Base-by-base conservation (phyloP, 83 land plant genomes). In the Diphasiastrum complanatum region DNA sequence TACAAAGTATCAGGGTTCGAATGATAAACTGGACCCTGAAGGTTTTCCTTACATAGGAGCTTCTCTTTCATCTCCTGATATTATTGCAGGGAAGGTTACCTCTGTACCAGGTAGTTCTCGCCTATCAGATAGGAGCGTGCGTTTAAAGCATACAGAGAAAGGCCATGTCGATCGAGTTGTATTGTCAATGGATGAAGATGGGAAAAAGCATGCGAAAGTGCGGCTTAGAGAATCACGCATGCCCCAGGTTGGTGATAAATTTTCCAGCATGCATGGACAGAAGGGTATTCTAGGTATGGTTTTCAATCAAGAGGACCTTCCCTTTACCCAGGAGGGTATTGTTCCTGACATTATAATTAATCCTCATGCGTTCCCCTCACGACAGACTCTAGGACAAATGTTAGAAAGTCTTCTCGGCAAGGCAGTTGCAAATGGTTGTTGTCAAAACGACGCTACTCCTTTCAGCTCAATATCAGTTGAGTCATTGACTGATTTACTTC, bases 371-470 rank as follows among this genome's bases (percentile, higher is more conserved):
- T 89, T 95, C 69, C 99, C 99, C 19, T 95, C 99, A 61, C 97
- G 99, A 3, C 89, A 89, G 99, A 89, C 99, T 24, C 89, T 95
- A 63, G 99, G 99, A 27, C 99, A 95, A 65, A 92, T 95, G 47
- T 89, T 95, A 65, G 99, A 95, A 78, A 89, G 99, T 68, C 82
- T 95, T 78, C 89, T 95, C 96, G 99, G 99, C 46, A 95, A 95
- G 54, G 99, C 89, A 53, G 99, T 96, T 23, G 99, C 99, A 41
- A 92, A 89, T 46, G 82, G 89, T 86, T 96, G 99, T 18, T 89
- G 89, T 69, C 96, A 95, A 66, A 97, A 97, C 54, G 99, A 95
- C 72, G 97, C 99, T 2, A 89, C 97, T 37, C 97, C 99, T 16
- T 95, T 89, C 37, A 95, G 93, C 24, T 96, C 89, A 80, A 97